These are phyloP conservation scores for Penicillium sp. DNA, from an alignment of 2,329 filamentous ascomycete genomes.

Conservation along the genomic window DNA sequence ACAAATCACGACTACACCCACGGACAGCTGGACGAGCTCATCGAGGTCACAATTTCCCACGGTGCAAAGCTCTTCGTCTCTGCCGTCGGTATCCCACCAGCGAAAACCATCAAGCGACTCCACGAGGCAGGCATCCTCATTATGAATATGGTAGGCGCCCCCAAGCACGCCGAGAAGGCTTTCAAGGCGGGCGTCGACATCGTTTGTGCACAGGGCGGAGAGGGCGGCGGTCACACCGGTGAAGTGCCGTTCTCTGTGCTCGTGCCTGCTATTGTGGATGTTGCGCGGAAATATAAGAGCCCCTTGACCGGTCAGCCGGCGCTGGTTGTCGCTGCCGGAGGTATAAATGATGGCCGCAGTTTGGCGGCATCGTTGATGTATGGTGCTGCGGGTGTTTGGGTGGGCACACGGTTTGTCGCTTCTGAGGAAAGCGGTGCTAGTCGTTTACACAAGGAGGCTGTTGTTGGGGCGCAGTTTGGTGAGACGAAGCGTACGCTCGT, in stretches of 20 bases:
- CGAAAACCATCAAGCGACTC: slow-evolving; percentile 68
- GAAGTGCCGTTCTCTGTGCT: slow-evolving; percentile 83
- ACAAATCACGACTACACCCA: slow-evolving; percentile 96
- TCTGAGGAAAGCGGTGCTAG: slow-evolving; percentile 77
- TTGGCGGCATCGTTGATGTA: slow-evolving; percentile 82
- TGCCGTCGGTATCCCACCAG: slow-evolving; percentile 83
- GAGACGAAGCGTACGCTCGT: slow-evolving; percentile 83
- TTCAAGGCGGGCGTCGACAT: slow-evolving; percentile 84
- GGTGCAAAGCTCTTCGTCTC: slow-evolving; percentile 83
- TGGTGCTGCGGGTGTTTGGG: slow-evolving; percentile 87
- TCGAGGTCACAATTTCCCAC: slow-evolving; percentile 80
- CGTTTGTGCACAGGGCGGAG: slow-evolving; percentile 86
- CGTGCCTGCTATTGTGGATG: slow-evolving; percentile 82
- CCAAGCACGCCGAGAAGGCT: slow-evolving; percentile 86
- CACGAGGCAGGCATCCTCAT: slow-evolving; percentile 78
- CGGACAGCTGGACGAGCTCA: slow-evolving; percentile 81
- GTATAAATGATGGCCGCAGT: slow-evolving; percentile 77
- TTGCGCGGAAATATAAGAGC: slow-evolving; percentile 70
- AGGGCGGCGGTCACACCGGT: slow-evolving; percentile 91
- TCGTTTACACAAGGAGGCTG: slow-evolving; percentile 77
- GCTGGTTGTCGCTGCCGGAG: slow-evolving; percentile 84
- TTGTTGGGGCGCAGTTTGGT: slow-evolving; percentile 74
- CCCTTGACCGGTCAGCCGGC: slow-evolving; percentile 68
- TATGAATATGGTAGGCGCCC: slow-evolving; percentile 98
- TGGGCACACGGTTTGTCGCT: slow-evolving; percentile 89